Conservation (phyloP, 768 basidiomycete species). For the Pisolithus albus region DNA sequence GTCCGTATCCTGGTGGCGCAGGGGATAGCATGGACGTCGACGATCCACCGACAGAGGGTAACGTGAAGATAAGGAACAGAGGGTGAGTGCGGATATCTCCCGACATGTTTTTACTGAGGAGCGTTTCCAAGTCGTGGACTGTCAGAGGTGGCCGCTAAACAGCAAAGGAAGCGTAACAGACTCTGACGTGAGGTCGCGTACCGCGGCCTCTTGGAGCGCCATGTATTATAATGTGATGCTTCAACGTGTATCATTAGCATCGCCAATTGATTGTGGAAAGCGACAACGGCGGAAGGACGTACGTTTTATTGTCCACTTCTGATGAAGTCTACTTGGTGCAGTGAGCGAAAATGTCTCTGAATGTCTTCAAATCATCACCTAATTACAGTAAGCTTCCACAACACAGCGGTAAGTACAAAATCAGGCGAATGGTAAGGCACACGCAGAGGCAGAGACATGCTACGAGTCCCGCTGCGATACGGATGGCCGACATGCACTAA, state of each 20-base stretch:
- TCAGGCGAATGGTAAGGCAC: no score
- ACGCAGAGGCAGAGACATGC: no score
- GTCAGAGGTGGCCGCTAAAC: slow-evolving; percentile 40
- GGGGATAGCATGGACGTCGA: slow-evolving; percentile 60
- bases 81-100: slow-evolving; percentile 38
- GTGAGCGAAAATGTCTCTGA: no score
- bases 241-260: slow-evolving; percentile 8
- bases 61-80: slow-evolving; percentile 47
- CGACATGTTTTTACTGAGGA: neutral
- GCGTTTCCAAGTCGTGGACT: slow-evolving; percentile 19
- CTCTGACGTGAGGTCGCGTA: slow-evolving; percentile 23
- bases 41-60: slow-evolving; percentile 39
- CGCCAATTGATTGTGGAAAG: neutral
- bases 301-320: no score
- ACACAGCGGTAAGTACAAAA: no score
- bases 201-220: neutral
- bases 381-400: no score
- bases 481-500: no score
- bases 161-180: slow-evolving; percentile 53
- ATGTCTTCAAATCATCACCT: no score
- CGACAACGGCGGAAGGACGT: no score
- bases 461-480: no score
- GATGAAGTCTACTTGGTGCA: no score
- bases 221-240: neutral
- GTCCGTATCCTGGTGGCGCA: slow-evolving; percentile 9